Base-by-base conservation (phyloP, 148 eudicot species). In the Simmondsia chinensis region DNA sequence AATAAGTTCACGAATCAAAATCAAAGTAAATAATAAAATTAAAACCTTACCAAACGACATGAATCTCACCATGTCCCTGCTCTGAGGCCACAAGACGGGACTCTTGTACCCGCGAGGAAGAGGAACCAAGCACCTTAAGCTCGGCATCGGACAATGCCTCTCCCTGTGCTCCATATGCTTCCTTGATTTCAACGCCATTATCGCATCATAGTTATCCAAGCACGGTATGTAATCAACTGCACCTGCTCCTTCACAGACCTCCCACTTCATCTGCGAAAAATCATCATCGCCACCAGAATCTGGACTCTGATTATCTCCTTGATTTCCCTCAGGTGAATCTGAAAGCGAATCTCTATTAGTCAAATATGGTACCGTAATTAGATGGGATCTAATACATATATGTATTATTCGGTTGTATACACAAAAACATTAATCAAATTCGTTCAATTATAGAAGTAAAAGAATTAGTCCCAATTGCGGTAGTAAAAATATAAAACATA, bases 1-100 rank as follows among this genome's bases (percentile, higher is more conserved):
- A 12, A 4, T 24, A 1, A 27, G 31, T 31, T 20, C 24, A 32
- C 4, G 4, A 21, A 0, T 16, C 0, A 11, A 25, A 33, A 27
- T 15, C 7, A 20, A 14, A 33, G 11, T 9, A 15, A 20, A 48
- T 10, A 23, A 24, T 29, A 42, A 39, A 47, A 61, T 16, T 24
- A 77, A 75, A 34, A 71, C 40, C 87, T 88, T 88, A 82, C 87
- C 87, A 68, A 70, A 62, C 56, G 15, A 81, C 56, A 19, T 77
- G 20, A 71, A 72, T 70, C 97, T 93, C 96, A 86, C 99, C 99
- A 80, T 87, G 64, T 93, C 89, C 85, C 94, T 77, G 64, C 99
- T 93, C 66, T 75, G 60, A 39, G 99, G 99, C 99, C 99, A 93
- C 21, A 36, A 55, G 30, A 93, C 75, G 21, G 99, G 87, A 54